Conservation (phyloP, 176 grass and related monocot genomes). For the Rhynchospora breviuscula region DNA sequence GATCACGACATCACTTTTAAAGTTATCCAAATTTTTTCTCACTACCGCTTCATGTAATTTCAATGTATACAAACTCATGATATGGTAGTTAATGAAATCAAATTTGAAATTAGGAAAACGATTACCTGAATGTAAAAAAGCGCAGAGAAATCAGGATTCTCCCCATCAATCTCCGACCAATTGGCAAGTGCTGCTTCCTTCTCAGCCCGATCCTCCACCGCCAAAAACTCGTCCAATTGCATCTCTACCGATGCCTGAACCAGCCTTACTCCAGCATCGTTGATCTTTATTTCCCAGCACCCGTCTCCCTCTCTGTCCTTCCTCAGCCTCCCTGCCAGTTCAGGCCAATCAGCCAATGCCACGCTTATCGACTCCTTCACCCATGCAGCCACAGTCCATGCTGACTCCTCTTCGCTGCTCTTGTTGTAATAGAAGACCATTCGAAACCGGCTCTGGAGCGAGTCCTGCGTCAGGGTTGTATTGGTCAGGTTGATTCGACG, state of each 20-base stretch:
- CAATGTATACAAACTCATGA: background rate
- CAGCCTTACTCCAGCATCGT: conserved; percentile 59
- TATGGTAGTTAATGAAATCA: background rate
- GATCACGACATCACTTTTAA: background rate
- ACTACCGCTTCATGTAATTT: background rate
- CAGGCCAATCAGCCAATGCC: conserved; percentile 47
- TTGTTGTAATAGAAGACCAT: conserved; percentile 60
- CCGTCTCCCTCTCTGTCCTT: conserved; percentile 27
- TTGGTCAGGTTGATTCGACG: conserved; percentile 34
- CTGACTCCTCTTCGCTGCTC: conserved; percentile 26
- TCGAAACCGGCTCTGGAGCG: conserved; percentile 44
- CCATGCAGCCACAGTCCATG: conserved; percentile 39
- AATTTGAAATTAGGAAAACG: background rate
- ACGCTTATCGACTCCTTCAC: conserved; percentile 60
- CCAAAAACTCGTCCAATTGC: conserved; percentile 55
- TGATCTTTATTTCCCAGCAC: conserved; percentile 81
- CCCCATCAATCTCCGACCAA: conserved; percentile 41
- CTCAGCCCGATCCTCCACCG: background rate
- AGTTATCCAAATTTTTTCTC: background rate
- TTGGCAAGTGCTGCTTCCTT: conserved; percentile 45
- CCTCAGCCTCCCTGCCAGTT: conserved; percentile 64
- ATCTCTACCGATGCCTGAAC: conserved; percentile 62
- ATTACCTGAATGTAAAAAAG: conserved; percentile 62
- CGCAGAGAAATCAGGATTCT: conserved; percentile 50
- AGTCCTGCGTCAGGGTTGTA: conserved; percentile 5